phyloP scores from a whole-genome alignment of 805 yeast species.

The Candida fluviatilis region DNA sequence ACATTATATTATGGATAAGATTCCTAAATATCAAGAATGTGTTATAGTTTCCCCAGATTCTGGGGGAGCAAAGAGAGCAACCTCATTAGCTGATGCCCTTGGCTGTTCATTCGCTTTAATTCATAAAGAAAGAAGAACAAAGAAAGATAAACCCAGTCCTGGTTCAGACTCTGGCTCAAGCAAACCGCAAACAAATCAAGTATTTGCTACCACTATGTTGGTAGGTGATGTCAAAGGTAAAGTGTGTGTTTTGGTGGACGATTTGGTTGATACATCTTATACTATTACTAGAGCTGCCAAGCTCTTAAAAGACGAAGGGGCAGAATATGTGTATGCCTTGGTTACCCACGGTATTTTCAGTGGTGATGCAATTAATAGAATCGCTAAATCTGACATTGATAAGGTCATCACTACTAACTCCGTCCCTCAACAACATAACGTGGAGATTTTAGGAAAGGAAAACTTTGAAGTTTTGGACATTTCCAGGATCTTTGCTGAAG shows the following conservation, averaged over 20 bases:
- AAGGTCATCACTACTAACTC: constrained; percentile 85
- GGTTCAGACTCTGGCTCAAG: constrained; percentile 10
- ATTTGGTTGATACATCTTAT: constrained; percentile 87
- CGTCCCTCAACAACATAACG: constrained; percentile 74
- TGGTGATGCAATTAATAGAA: constrained; percentile 81
- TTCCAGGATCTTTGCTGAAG: constrained; percentile 85
- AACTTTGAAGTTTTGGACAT: constrained; percentile 82
- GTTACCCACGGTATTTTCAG: constrained; percentile 92
- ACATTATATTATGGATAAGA: constrained; percentile 71
- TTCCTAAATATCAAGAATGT: constrained; percentile 78
- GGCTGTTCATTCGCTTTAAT: constrained; percentile 90
- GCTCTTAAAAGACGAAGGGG: constrained; percentile 89
- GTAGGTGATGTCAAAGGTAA: constrained; percentile 91
- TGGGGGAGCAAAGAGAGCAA: constrained; percentile 98
- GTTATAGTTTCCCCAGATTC: constrained; percentile 97
- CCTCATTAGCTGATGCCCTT: constrained; percentile 86
- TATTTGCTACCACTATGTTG: constrained; percentile 81
- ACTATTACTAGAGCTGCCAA: constrained; percentile 92
- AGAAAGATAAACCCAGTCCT: constrained; percentile 23
- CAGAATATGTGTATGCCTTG: constrained; percentile 76
- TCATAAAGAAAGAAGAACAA: constrained; percentile 82
- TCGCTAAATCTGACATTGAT: constrained; percentile 68
- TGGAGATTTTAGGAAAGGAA: constrained; percentile 33
- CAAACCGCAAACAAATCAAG: constrained; percentile 5
- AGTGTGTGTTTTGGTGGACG: constrained; percentile 89